A percentile compares a stretch with the other conserved stretches of the same genome.
Evolutionary conservation across 768 basidiomycete genomes (phyloP).

Genomic region (Nevesoporus exiguus): DNA sequence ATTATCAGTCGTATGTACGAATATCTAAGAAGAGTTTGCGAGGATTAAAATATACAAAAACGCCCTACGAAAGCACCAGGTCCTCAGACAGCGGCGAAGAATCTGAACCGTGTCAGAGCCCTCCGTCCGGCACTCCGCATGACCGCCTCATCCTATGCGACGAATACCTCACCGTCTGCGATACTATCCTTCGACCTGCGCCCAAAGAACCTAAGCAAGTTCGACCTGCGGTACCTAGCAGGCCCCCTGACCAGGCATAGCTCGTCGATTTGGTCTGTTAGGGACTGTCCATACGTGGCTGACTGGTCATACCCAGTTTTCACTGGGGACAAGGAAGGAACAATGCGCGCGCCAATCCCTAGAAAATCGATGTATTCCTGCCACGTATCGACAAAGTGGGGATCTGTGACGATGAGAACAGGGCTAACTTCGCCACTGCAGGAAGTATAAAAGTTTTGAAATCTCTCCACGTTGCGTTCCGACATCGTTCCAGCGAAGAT

Average conservation of each 20-base stretch:
- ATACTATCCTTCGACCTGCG: constrained; percentile 11
- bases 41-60: neutral
- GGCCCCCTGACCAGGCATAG: constrained; percentile 24
- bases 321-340: neutral
- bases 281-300: neutral
- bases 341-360: constrained; percentile 17
- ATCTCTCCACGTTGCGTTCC: constrained; percentile 5
- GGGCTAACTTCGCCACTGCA: constrained; percentile 26
- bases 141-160: neutral
- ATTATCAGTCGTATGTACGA: neutral
- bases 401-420: constrained; percentile 20
- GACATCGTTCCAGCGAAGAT: constrained; percentile 19
- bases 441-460: constrained; percentile 13
- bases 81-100: no score
- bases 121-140: neutral
- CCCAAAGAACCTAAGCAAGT: constrained; percentile 15
- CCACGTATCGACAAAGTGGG: constrained; percentile 9
- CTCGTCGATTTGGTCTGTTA: constrained; percentile 16
- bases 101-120: neutral
- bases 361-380: neutral
- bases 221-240: constrained; percentile 13
- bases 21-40: neutral
- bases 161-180: neutral
- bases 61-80: neutral
- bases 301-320: neutral